A percentile compares a stretch with the other conserved stretches of the same genome.
Conservation (phyloP, 768 basidiomycete genomes). For the Rhodotorula taiwanensis region DNA sequence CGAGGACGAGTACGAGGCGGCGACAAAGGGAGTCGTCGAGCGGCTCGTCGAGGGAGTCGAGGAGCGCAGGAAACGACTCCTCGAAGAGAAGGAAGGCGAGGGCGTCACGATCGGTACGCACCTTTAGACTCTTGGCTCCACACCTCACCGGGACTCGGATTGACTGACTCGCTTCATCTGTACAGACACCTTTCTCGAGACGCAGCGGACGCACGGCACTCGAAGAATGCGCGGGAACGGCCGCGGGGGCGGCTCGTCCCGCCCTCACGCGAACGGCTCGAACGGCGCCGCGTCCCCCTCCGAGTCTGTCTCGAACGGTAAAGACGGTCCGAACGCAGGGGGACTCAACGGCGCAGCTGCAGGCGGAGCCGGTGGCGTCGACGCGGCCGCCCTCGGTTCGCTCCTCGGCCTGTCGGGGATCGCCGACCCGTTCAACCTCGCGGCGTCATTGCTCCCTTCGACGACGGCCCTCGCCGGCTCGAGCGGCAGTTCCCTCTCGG, state of each 20-base stretch:
- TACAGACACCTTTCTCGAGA: conserved; percentile 27
- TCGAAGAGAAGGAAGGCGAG: conserved; percentile 49
- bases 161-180: neutral
- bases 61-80: conserved; percentile 46
- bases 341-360: conserved; percentile 8
- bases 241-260: neutral
- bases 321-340: conserved; percentile 5
- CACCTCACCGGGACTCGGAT: no score
- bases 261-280: neutral
- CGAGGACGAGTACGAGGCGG: conserved; percentile 48
- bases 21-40: conserved; percentile 46
- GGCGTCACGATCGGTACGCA: conserved; percentile 47
- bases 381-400: conserved; percentile 20
- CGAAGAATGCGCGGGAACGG: conserved; percentile 27
- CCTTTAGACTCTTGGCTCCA: no score
- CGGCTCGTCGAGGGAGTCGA: conserved; percentile 46
- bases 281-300: conserved; percentile 18
- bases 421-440: conserved; percentile 39
- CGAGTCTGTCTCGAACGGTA: conserved; percentile 9
- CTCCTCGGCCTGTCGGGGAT: conserved; percentile 24
- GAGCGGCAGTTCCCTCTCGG: conserved; percentile 24
- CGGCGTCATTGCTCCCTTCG: conserved; percentile 32
- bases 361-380: conserved; percentile 3
- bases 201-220: conserved; percentile 23
- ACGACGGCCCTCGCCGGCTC: conserved; percentile 8